Percentiles rank a stretch among this genome's conserved stretches.
Conservation (phyloP, 2,329 filamentous ascomycete species). For the Fusarium solani-melongenae region DNA sequence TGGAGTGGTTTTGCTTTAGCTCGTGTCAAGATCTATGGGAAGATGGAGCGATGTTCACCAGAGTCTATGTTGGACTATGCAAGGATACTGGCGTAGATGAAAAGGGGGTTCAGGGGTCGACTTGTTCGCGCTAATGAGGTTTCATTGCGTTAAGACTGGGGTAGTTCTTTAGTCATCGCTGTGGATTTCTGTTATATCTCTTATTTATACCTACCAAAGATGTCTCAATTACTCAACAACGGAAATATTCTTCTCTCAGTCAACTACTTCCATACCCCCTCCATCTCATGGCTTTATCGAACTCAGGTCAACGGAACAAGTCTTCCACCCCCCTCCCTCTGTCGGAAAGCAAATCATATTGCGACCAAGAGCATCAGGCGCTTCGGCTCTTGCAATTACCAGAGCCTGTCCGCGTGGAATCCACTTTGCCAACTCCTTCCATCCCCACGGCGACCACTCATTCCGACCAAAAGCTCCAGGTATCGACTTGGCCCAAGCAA, state of each 20-base stretch:
- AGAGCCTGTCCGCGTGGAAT: neutral
- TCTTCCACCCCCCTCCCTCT: neutral
- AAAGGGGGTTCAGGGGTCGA: neutral
- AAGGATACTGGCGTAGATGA: neutral
- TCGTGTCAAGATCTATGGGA: neutral
- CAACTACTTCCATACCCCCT: neutral
- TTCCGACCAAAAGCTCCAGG: neutral
- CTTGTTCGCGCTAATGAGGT: neutral
- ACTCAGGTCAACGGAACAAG: neutral
- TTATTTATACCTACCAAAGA: neutral
- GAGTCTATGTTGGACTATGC: slow-evolving; percentile 4
- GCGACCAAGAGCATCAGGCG: neutral
- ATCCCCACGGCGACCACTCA: neutral
- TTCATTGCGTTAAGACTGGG: neutral
- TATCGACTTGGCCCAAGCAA: neutral
- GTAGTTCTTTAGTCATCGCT: neutral
- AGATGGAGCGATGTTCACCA: neutral
- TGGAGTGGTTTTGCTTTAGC: neutral
- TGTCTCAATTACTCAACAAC: neutral
- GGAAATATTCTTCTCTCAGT: neutral
- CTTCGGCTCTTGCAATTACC: neutral
- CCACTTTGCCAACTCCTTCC: neutral
- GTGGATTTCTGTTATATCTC: neutral
- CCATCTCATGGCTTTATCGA: neutral
- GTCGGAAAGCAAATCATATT: neutral